Base-by-base conservation (phyloP, 192 early-diverging fungal genomes). In the Phlyctochytrium bullatum region DNA sequence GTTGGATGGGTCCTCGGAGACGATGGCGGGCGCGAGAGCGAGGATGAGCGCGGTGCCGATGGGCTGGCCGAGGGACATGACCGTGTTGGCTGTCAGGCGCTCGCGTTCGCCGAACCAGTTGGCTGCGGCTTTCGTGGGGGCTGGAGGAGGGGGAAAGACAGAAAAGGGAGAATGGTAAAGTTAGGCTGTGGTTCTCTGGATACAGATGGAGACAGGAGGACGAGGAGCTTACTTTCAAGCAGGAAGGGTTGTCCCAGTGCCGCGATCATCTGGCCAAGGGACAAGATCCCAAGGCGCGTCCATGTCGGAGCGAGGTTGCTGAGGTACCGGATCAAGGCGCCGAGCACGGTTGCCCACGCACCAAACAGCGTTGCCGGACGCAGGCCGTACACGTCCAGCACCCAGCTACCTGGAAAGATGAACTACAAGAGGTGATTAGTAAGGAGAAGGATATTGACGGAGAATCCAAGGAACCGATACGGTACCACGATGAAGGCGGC, bases 31-130 rank as follows among this genome's bases (percentile, higher is more conserved):
- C 23, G 33, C 69, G 2, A 66, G 28, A 28, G 25, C 62, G 31
- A 63, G 34, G 14, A 47, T 52, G 20, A 71, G 23, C 2, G 69
- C 69, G 1, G 69, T 33, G 23, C 69, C 63, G 10, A 58, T 4
- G 33, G 28, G 60, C 36, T 32, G 64, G 12, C 31, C 63, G 3
- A 72, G 61, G 3, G 52, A 23, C 69, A 71, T 71, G 24, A 74
- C 67, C 6, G 73, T 69, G 62, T 74, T 74, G 36, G 73, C 73
- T 35, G 64, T 63, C 57, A 69, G 59, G 25, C 73, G 35, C 50
- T 68, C 73, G n/a, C 40, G 33, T 4, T 62, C 67, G n/a, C 59
- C 66, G 52, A 74, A 74, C 73, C 73, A 74, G 4, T 53, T 16
- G 20, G 73, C 66, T 36, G 34, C 68, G 1, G 69, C 51, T 59